Evolutionary conservation across 73 alveolate species (phyloP).

Genomic region (Tetrahymena borealis): DNA sequence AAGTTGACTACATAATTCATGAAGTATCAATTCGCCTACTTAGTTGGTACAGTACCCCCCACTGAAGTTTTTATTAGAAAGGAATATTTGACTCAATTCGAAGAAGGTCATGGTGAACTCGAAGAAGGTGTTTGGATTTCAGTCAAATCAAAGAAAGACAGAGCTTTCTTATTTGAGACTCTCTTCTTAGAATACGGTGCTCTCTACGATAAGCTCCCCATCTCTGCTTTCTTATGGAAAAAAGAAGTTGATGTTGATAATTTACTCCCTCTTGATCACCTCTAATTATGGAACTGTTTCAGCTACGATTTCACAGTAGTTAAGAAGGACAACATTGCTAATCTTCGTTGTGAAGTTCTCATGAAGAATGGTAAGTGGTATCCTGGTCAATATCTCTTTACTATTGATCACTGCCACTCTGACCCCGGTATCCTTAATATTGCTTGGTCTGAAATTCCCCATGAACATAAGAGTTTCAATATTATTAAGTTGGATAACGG

Average conservation of each 20-base stretch:
- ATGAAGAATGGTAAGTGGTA: not conserved
- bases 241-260: not conserved
- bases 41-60: not conserved
- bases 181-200: not conserved
- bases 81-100: not conserved
- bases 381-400: not conserved
- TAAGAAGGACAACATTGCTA: not conserved
- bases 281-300: not conserved
- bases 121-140: constrained; percentile 2
- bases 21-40: not conserved
- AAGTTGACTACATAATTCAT: not conserved
- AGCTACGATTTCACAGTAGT: not conserved
- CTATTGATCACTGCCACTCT: not conserved
- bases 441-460: not conserved
- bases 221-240: not conserved
- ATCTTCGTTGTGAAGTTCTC: not conserved
- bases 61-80: not conserved
- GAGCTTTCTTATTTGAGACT: not conserved
- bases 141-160: not conserved
- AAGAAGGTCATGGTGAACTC: not conserved
- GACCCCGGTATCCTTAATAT: not conserved
- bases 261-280: not conserved
- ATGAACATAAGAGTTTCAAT: not conserved
- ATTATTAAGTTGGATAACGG: not conserved
- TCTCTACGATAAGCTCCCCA: not conserved